Conservation (phyloP, 2,329 filamentous ascomycete species). For the Scorias spongiosa region DNA sequence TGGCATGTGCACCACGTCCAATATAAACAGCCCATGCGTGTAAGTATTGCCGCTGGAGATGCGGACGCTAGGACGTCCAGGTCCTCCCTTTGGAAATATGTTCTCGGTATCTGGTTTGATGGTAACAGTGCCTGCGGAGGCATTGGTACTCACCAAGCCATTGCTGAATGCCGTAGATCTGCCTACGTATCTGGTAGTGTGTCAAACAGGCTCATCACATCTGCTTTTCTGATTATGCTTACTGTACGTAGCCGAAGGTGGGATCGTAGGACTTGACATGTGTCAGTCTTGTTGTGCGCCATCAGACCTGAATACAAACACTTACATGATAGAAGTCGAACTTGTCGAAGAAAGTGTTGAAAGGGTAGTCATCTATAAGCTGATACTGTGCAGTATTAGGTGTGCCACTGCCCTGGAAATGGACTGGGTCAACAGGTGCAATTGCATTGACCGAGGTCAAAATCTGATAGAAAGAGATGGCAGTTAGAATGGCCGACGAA, state of each 20-base stretch:
- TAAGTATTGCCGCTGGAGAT: constrained; percentile 23
- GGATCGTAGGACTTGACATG: constrained; percentile 12
- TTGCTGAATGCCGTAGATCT: constrained; percentile 19
- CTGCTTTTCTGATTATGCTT: constrained; percentile 4
- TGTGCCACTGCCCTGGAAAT: constrained; percentile 14
- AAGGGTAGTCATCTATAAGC: constrained; percentile 18
- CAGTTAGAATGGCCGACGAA: not conserved
- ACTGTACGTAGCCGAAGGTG: constrained; percentile 19
- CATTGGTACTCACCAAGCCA: constrained; percentile 13
- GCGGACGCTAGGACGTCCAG: constrained; percentile 20
- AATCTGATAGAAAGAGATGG: not conserved
- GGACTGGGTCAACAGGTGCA: constrained; percentile 7
- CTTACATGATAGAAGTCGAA: constrained; percentile 26
- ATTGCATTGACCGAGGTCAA: not conserved
- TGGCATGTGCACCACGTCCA: constrained; percentile 25
- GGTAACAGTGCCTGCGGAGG: constrained; percentile 9
- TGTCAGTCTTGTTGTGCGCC: not conserved
- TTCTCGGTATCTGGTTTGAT: constrained; percentile 22
- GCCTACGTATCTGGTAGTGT: constrained; percentile 23
- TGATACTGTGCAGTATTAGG: constrained; percentile 14
- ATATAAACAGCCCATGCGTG: constrained; percentile 23
- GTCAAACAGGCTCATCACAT: not conserved
- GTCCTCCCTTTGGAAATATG: constrained; percentile 27
- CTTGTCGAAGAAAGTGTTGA: constrained; percentile 19
- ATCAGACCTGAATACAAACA: constrained; percentile 3